Percentiles rank a stretch among this genome's conserved stretches.
These are phyloP conservation scores for Tuber magnatum DNA, from an alignment of 495 filamentous ascomycete genomes.

Conservation along the genomic window DNA sequence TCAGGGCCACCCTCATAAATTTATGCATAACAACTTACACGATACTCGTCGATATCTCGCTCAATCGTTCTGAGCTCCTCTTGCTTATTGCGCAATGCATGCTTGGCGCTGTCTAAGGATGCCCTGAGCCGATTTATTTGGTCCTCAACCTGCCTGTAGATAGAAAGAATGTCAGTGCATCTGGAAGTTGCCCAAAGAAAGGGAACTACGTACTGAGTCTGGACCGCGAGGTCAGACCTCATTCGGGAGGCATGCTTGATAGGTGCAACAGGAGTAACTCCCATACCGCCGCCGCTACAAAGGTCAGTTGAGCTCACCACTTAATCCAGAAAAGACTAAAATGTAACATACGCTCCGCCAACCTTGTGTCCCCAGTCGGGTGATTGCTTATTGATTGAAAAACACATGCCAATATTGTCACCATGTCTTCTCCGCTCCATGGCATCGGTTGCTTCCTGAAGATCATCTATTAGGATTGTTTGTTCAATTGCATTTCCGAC, in stretches of 20 bases:
- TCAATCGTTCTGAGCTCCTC: slow-evolving; percentile 15
- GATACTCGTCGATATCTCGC: slow-evolving; percentile 21
- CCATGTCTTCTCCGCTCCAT: slow-evolving; percentile 60
- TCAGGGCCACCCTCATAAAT: slow-evolving; percentile 43
- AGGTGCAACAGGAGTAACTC: slow-evolving; percentile 50
- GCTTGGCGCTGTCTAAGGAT: slow-evolving; percentile 32
- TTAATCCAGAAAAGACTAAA: slow-evolving; percentile 4
- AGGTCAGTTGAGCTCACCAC: slow-evolving; percentile 36
- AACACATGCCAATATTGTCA: slow-evolving; percentile 65
- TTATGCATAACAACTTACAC: slow-evolving; percentile 28
- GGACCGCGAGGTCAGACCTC: slow-evolving; percentile 67
- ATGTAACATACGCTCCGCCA: slow-evolving; percentile 34
- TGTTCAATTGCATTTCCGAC: slow-evolving; percentile 80
- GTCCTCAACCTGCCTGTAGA: slow-evolving; percentile 43
- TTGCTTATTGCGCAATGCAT: slow-evolving; percentile 22
- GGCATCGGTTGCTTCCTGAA: slow-evolving; percentile 57
- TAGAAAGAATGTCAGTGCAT: slow-evolving; percentile 4
- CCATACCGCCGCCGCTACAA: slow-evolving; percentile 50
- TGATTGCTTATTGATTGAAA: slow-evolving; percentile 53
- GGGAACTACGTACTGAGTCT: slow-evolving; percentile 52
- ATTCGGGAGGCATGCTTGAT: slow-evolving; percentile 54
- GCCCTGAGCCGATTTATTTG: slow-evolving; percentile 43
- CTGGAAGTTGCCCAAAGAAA: slow-evolving; percentile 22
- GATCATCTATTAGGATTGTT: slow-evolving; percentile 63
- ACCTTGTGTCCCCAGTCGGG: slow-evolving; percentile 54